Percentiles rank a stretch among this genome's conserved stretches.
These are phyloP conservation scores for Phtheirospermum japonicum DNA, from an alignment of 257 asterid species.

Conservation along the genomic window DNA sequence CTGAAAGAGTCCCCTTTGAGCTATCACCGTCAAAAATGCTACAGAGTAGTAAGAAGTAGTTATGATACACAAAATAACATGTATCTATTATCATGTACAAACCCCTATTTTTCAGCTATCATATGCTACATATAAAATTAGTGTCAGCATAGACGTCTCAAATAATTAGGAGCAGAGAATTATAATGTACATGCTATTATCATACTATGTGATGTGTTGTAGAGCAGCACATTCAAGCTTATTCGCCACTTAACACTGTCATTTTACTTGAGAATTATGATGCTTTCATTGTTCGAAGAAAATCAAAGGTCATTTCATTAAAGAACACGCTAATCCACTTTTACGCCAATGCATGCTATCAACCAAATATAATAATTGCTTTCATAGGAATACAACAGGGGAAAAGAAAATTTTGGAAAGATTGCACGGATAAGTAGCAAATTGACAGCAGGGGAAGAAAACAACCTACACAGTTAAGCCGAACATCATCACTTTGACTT, in stretches of 20 bases:
- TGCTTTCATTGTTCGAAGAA: conserved; percentile 13
- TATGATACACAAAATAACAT: conserved; percentile 13
- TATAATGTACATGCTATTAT: conserved; percentile 2
- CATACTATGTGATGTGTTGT: conserved; percentile 4
- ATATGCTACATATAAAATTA: conserved; percentile 8
- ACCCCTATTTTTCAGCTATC: conserved; percentile 10
- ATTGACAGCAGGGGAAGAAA: conserved; percentile 24
- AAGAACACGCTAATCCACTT: conserved; percentile 15
- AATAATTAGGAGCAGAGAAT: conserved; percentile 10
- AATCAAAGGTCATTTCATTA: conserved; percentile 22
- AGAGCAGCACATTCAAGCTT: conserved; percentile 24
- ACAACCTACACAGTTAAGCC: conserved; percentile 82
- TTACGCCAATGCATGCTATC: conserved; percentile 17
- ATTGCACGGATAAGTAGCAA: conserved; percentile 17
- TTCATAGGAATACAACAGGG: conserved; percentile 3
- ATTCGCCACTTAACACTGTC: conserved; percentile 9
- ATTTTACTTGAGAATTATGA: conserved; percentile 15
- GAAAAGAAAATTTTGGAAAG: not conserved
- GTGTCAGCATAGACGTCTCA: conserved; percentile 10
- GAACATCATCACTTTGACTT: conserved; percentile 83
- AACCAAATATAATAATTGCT: conserved; percentile 5
- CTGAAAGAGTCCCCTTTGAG: conserved; percentile 75
- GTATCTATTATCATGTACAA: conserved; percentile 13
- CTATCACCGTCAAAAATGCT: conserved; percentile 87
- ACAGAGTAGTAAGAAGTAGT: conserved; percentile 32